A percentile compares a stretch with the other conserved stretches of the same genome.
Evolutionary conservation across 2,329 filamentous ascomycete species (phyloP).

Genomic region (Phyllosticta citrichinensis): DNA sequence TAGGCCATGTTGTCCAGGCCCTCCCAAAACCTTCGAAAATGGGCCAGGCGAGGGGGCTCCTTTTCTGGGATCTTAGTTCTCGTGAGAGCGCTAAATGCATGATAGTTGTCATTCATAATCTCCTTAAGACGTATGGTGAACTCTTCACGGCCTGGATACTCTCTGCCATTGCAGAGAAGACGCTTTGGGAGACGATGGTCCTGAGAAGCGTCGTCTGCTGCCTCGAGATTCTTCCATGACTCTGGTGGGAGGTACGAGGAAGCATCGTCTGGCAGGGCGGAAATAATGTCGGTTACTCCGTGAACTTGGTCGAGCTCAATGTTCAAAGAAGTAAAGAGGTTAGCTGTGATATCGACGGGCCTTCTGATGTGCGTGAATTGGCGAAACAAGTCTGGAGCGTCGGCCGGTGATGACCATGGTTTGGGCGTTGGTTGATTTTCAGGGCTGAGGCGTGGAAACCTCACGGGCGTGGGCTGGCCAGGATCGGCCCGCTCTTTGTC

Average conservation of each 20-base stretch:
- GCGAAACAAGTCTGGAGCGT: constrained; percentile 5
- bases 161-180: constrained; percentile 39
- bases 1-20: constrained; percentile 49
- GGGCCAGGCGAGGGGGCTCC: constrained; percentile 40
- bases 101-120: constrained; percentile 44
- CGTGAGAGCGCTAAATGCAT: constrained; percentile 46
- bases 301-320: constrained; percentile 28
- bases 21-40: constrained; percentile 52
- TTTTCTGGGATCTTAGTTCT: constrained; percentile 35
- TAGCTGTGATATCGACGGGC: constrained; percentile 30
- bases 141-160: constrained; percentile 37
- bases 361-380: constrained; percentile 35
- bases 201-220: constrained; percentile 20
- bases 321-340: constrained; percentile 34
- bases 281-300: constrained; percentile 31
- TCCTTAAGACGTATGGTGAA: constrained; percentile 42
- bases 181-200: constrained; percentile 17
- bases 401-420: constrained; percentile 23
- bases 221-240: constrained; percentile 21
- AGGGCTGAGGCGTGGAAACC: constrained; percentile 40
- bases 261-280: constrained; percentile 23
- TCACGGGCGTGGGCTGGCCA: constrained; percentile 38
- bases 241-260: constrained; percentile 29
- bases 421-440: constrained; percentile 20
- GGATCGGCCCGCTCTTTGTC: constrained; percentile 37